Percentiles rank a stretch among this genome's conserved stretches.
phyloP scores from a whole-genome alignment of 2,329 filamentous ascomycete species.

The Colletotrichum sp. region DNA sequence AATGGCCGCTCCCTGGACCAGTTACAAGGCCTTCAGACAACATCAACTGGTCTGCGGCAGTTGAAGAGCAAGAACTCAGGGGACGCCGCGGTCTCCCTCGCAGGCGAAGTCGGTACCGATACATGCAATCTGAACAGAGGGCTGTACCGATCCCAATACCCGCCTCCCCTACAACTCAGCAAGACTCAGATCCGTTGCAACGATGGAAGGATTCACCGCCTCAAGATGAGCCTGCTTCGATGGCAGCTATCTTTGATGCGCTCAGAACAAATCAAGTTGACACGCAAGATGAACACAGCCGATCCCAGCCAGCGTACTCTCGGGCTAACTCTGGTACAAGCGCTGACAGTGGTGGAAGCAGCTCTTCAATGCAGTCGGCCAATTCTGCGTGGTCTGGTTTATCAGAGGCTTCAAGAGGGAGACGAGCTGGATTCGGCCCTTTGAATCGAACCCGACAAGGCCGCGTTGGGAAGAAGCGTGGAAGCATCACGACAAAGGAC shows the following conservation, averaged over 20 bases:
- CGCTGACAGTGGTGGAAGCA: not conserved
- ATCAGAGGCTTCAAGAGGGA: not conserved
- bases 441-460: not conserved
- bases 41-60: not conserved
- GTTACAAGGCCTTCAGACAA: not conserved
- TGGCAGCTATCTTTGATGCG: conserved; percentile 32
- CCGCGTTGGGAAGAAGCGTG: not conserved
- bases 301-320: not conserved
- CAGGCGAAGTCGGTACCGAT: not conserved
- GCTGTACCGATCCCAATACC: not conserved
- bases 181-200: conserved; percentile 29
- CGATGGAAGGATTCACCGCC: conserved; percentile 37
- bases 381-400: conserved; percentile 1
- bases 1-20: not conserved
- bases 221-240: conserved; percentile 32
- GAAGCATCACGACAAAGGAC: not conserved
- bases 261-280: conserved; percentile 8
- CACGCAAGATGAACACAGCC: not conserved
- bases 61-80: not conserved
- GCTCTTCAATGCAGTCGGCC: not conserved
- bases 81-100: not conserved
- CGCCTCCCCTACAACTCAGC: not conserved
- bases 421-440: not conserved
- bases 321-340: not conserved
- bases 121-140: not conserved